phyloP scores from a whole-genome alignment of 2,329 filamentous ascomycete species.

The Lachnellula hyalina region DNA sequence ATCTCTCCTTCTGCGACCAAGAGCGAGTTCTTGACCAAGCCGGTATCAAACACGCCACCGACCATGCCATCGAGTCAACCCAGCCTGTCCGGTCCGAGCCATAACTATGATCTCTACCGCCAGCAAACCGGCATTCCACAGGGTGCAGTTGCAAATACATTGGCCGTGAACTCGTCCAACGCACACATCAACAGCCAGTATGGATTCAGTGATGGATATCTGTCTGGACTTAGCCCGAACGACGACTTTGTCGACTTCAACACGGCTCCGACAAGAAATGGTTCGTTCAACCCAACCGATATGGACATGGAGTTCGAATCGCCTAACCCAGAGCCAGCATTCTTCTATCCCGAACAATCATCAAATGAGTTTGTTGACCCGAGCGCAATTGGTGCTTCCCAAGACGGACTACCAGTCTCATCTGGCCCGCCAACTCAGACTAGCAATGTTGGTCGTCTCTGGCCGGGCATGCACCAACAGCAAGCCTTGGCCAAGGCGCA shows the following conservation, averaged over 20 bases:
- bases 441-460: constrained; percentile 65
- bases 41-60: constrained; percentile 48
- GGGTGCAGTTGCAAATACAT: constrained; percentile 73
- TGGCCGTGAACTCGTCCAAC: constrained; percentile 66
- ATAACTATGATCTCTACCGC: constrained; percentile 92
- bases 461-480: constrained; percentile 90
- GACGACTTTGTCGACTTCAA: constrained; percentile 70
- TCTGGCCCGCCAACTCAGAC: constrained; percentile 44
- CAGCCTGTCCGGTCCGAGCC: constrained; percentile 72
- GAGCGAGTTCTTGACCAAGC: constrained; percentile 45
- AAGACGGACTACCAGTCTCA: constrained; percentile 45
- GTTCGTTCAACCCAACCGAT: constrained; percentile 52
- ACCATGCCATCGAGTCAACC: constrained; percentile 51
- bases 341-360: constrained; percentile 53
- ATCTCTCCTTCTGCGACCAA: constrained; percentile 52
- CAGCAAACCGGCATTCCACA: constrained; percentile 92
- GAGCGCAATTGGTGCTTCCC: constrained; percentile 60
- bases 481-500: constrained; percentile 71
- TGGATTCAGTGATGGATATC: constrained; percentile 41
- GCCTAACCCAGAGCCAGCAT: constrained; percentile 48
- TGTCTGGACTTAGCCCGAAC: constrained; percentile 51
- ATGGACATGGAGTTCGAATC: constrained; percentile 67
- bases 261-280: constrained; percentile 55
- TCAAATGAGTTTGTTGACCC: constrained; percentile 62
- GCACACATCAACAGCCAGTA: constrained; percentile 42